Percentiles rank a stretch among this genome's conserved stretches.
Evolutionary conservation across 192 early-diverging fungal genomes (phyloP).

Genomic region (Coemansia sp.): DNA sequence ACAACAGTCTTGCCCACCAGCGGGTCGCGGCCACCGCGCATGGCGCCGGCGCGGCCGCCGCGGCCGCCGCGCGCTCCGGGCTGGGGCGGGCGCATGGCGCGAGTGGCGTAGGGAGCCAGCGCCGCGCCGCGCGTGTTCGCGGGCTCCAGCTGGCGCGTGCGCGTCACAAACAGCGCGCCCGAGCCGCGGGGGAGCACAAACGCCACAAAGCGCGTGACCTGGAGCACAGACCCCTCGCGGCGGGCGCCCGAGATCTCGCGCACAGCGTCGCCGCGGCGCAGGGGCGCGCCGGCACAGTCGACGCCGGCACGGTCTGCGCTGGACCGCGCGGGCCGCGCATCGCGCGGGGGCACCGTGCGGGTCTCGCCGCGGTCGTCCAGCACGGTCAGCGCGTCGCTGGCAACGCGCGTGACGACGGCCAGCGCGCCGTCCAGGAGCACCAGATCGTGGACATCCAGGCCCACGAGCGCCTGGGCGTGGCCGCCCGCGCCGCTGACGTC

Average conservation of each 20-base stretch:
- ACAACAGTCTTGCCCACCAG: slow-evolving; percentile 76
- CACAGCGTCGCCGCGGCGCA: slow-evolving; percentile 70
- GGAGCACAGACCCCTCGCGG: slow-evolving; percentile 72
- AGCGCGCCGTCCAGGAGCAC: slow-evolving; percentile 75
- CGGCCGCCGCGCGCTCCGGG: slow-evolving; percentile 25
- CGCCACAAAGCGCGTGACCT: slow-evolving; percentile 77
- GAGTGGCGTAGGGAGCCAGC: slow-evolving; percentile 45
- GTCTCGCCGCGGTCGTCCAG: slow-evolving; percentile 74
- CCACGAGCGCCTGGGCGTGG: slow-evolving; percentile 49
- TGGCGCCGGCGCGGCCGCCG: slow-evolving; percentile 40
- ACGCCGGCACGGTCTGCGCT: slow-evolving; percentile 55
- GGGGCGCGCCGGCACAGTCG: slow-evolving; percentile 56
- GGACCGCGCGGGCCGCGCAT: slow-evolving; percentile 67
- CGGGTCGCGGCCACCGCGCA: slow-evolving; percentile 48
- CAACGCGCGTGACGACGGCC: slow-evolving; percentile 81
- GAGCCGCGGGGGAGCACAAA: slow-evolving; percentile 79
- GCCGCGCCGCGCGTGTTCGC: slow-evolving; percentile 24
- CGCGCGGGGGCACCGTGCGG: slow-evolving; percentile 62
- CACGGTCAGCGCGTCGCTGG: slow-evolving; percentile 70
- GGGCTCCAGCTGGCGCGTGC: slow-evolving; percentile 63
- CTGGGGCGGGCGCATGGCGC: slow-evolving; percentile 24
- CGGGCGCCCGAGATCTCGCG: slow-evolving; percentile 64
- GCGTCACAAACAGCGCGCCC: slow-evolving; percentile 73
- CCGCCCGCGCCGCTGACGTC: slow-evolving; percentile 42
- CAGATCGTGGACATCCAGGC: slow-evolving; percentile 86